Conservation (phyloP, 306 rosid species). For the Pterocarpus macrocarpus region DNA sequence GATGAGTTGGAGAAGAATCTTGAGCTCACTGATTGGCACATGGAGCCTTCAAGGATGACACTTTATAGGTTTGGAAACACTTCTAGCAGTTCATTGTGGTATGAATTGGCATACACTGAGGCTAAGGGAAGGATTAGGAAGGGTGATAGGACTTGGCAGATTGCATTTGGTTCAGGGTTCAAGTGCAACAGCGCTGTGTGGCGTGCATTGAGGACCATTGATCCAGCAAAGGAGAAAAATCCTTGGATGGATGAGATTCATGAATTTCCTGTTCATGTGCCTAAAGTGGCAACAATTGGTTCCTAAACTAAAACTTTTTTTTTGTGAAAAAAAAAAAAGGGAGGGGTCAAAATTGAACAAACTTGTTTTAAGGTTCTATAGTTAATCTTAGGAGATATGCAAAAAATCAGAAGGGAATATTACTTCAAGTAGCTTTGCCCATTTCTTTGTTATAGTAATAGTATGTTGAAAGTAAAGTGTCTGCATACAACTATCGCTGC, state of each 20-base stretch:
- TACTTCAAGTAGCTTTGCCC: neutral
- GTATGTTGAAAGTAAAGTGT: conserved; percentile 10
- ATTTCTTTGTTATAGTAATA: neutral
- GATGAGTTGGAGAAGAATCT: conserved; percentile 86
- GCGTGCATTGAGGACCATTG: conserved; percentile 72
- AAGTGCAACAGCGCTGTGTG: conserved; percentile 97
- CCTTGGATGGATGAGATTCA: conserved; percentile 93
- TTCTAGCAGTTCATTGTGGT: conserved; percentile 94
- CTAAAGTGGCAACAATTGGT: conserved; percentile 59
- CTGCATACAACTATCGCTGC: conserved; percentile 2
- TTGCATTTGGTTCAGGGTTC: conserved; percentile 93
- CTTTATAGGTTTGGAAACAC: conserved; percentile 84
- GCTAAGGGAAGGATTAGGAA: conserved; percentile 81
- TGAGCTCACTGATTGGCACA: conserved; percentile 79
- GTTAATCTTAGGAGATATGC: neutral
- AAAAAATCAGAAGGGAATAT: neutral
- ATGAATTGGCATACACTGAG: conserved; percentile 83
- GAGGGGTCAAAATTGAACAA: neutral
- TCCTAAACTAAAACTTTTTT: neutral
- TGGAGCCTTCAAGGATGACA: conserved; percentile 98
- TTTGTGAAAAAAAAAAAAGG: too few species aligned
- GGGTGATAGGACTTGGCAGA: conserved; percentile 91
- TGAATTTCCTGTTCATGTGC: conserved; percentile 80
- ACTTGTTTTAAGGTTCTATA: neutral
- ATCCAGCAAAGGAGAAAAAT: conserved; percentile 73